phyloP scores from a whole-genome alignment of 164 flowering plant genomes.

The Vitis rotundifolia region DNA sequence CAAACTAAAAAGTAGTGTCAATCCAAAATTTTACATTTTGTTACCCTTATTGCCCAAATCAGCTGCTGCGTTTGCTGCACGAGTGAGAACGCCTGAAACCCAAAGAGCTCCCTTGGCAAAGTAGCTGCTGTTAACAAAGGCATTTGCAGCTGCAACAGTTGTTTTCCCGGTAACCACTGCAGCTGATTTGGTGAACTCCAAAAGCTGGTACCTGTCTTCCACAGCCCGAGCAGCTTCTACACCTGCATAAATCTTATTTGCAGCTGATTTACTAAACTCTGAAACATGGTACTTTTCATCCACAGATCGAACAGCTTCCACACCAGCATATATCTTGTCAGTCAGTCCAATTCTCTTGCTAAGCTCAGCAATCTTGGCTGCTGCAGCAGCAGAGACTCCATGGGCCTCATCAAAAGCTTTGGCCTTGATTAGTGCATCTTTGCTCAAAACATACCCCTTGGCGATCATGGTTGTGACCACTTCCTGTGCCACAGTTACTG shows the following conservation, averaged over 20 bases:
- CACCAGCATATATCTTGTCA: constrained; percentile 55
- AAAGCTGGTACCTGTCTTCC: constrained; percentile 55
- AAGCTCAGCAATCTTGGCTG: constrained; percentile 70
- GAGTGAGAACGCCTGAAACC: constrained; percentile 63
- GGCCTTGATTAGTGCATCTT: constrained; percentile 76
- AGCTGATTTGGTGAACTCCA: constrained; percentile 7
- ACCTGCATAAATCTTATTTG: constrained; percentile 49
- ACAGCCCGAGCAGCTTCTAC: constrained; percentile 57
- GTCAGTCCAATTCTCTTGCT: constrained; percentile 77
- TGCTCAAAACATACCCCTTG: constrained; percentile 77
- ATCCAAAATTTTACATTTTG: constrained; percentile 5
- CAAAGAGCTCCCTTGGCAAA: constrained; percentile 82
- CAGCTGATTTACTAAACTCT: constrained; percentile 59
- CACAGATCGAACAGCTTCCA: constrained; percentile 55
- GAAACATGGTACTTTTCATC: constrained; percentile 65
- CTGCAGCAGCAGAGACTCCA: constrained; percentile 66
- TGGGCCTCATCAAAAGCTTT: constrained; percentile 80
- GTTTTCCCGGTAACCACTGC: constrained; percentile 56
- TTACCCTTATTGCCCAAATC: constrained; percentile 51
- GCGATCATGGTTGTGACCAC: constrained; percentile 78
- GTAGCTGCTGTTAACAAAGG: constrained; percentile 75
- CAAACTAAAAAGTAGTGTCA: background rate
- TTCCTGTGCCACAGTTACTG: constrained; percentile 76
- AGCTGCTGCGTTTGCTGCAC: constrained; percentile 76
- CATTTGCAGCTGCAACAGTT: constrained; percentile 59